These are phyloP conservation scores for Mucor circinelloides DNA, from an alignment of 371 early-diverging fungal species.

Conservation along the genomic window DNA sequence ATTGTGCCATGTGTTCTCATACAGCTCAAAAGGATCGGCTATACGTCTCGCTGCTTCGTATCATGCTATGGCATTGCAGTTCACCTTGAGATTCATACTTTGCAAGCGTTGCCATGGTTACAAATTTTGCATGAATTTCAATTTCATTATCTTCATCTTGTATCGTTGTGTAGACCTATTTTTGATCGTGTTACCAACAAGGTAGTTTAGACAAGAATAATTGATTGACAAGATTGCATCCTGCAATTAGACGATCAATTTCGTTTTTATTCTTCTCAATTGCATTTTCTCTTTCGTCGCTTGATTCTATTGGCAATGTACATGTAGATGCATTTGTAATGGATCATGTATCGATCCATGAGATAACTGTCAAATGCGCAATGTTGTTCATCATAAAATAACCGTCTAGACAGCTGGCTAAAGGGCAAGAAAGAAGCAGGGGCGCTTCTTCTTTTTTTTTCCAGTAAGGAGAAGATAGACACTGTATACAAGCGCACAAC, in stretches of 20 bases:
- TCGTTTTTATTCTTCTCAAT: not conserved
- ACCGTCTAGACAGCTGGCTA: too few relatives aligned
- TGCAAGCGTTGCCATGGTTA: not conserved
- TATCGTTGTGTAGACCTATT: not conserved
- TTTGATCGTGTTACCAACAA: slow-evolving; percentile 12
- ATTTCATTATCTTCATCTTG: not conserved
- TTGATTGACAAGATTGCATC: slow-evolving; percentile 18
- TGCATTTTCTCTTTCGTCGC: not conserved
- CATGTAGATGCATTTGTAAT: not conserved
- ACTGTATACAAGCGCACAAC: not conserved
- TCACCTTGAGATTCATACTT: not conserved
- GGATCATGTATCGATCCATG: not conserved
- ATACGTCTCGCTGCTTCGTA: too few relatives aligned
- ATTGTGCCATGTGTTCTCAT: slow-evolving; percentile 1
- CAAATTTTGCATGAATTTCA: not conserved
- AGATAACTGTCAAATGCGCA: not conserved
- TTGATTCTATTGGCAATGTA: not conserved
- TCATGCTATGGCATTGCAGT: not conserved
- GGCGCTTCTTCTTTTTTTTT: too few relatives aligned
- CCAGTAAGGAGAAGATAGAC: not conserved
- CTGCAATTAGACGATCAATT: slow-evolving; percentile 17
- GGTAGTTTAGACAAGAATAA: slow-evolving; percentile 14
- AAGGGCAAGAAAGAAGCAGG: too few relatives aligned
- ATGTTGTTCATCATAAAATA: too few relatives aligned
- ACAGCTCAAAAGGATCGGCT: not conserved